Evolutionary conservation across 495 filamentous ascomycete genomes (phyloP).

Genomic region (Eremomyces bilateralis): DNA sequence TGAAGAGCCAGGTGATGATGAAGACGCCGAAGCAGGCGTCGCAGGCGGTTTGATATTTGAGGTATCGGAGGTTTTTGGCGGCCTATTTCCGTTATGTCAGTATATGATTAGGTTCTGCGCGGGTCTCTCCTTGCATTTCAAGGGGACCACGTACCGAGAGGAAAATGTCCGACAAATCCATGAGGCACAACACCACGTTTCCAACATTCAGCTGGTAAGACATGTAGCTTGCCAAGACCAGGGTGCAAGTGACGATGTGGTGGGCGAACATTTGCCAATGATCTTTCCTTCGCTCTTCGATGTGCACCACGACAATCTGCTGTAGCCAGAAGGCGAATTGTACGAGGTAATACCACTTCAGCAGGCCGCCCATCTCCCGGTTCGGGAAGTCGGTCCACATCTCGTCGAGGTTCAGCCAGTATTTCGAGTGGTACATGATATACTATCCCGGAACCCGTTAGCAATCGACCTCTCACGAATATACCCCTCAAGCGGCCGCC

Average conservation of each 20-base stretch:
- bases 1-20: constrained; percentile 63
- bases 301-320: constrained; percentile 81
- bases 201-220: constrained; percentile 72
- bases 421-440: constrained; percentile 51
- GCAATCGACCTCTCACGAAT: neutral
- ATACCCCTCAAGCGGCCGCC: no score
- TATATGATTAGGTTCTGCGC: constrained; percentile 1
- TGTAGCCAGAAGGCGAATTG: constrained; percentile 90
- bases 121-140: neutral
- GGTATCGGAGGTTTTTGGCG: constrained; percentile 90
- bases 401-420: constrained; percentile 53
- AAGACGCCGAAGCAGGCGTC: constrained; percentile 74
- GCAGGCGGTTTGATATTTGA: constrained; percentile 51
- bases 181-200: constrained; percentile 70
- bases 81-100: constrained; percentile 25
- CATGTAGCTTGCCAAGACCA: constrained; percentile 61
- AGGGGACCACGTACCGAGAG: constrained; percentile 50
- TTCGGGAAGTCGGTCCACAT: constrained; percentile 73
- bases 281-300: constrained; percentile 85
- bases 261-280: constrained; percentile 91
- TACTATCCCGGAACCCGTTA: constrained; percentile 37
- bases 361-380: constrained; percentile 42
- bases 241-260: constrained; percentile 67
- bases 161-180: constrained; percentile 84
- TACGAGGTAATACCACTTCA: constrained; percentile 82